Evolutionary conservation across 1,139 yeast genomes (phyloP), one percentile per base, ranked within the genome.

Genomic region (Arxiozyma telluris): DNA sequence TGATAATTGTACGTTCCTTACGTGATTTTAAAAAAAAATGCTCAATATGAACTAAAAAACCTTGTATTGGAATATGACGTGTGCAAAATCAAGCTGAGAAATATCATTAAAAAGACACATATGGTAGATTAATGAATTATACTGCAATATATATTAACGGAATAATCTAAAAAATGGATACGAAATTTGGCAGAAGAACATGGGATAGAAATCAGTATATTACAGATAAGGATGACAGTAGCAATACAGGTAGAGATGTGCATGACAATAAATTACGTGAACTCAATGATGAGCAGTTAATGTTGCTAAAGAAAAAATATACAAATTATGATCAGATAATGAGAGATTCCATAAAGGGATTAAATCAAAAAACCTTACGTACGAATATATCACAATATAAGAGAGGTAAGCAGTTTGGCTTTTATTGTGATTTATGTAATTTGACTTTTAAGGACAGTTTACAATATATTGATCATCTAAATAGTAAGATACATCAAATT

Each of bases 391-490:
- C 71, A 2, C 73, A 76, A 1, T 73, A 71, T 44, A 76, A 81
- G 51, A 64, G 63, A 46, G 89, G 89, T 49, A 77, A 82, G 59
- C 86, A 82, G 20, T 81, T 86, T 59, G 96, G 96, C 1, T 90
- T 90, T 68, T 79, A 81, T 62, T 91, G 98, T 69, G 87, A 86
- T 20, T 72, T 81, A 1, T 91, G 98, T 67, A 81, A 84, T 61
- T 69, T 87, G 59, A 84, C 95, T 1, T 90, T 81, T 70, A 80
- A 88, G 64, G 97, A 91, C 68, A 85, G 86, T 54, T 72, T 89
- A 62, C 85, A 89, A 56, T 83, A 83, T 65, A 76, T 89, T 6
- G 95, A 90, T 64, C 98, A 91, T 71, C 73, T 89, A 63, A 89
- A 88, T 64, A 82, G 90, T 41, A 83, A 82, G 6, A 80, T 76